Evolutionary conservation across 139 green algal genomes (phyloP).

Genomic region (Tetradesmus lagerheimii): DNA sequence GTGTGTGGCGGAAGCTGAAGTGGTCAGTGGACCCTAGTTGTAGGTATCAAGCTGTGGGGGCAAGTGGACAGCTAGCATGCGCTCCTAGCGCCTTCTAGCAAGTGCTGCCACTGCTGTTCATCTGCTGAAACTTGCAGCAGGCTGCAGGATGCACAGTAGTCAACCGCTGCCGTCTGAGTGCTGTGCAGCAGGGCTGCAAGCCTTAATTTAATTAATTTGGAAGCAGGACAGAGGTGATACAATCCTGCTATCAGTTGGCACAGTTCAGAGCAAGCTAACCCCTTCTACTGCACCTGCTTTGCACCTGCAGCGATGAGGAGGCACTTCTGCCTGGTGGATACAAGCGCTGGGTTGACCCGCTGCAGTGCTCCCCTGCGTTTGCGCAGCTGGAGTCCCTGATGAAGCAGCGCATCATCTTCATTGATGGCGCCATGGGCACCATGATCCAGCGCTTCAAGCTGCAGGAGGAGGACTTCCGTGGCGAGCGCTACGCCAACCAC

Average conservation of each 20-base stretch:
- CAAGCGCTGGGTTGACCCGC: slow-evolving; percentile 52
- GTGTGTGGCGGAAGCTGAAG: background rate
- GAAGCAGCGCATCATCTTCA: slow-evolving; percentile 92
- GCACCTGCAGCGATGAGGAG: background rate
- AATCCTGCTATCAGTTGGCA: background rate
- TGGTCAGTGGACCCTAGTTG: too few relatives aligned
- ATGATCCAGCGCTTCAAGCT: slow-evolving; percentile 92
- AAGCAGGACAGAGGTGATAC: background rate
- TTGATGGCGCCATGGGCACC: slow-evolving; percentile 98
- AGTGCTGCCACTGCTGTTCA: background rate
- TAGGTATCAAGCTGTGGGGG: too few relatives aligned
- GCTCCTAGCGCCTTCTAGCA: too few relatives aligned
- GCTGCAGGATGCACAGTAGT: background rate
- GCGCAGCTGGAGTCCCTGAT: slow-evolving; percentile 86
- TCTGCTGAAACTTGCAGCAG: background rate
- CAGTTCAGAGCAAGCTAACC: background rate
- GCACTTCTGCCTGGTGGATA: slow-evolving; percentile 44
- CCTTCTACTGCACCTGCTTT: background rate
- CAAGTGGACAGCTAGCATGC: background rate
- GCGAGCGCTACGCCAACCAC: slow-evolving; percentile 81
- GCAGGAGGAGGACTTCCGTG: slow-evolving; percentile 93
- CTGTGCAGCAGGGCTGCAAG: background rate
- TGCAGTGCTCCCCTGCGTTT: slow-evolving; percentile 69
- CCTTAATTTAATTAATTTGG: too few relatives aligned
- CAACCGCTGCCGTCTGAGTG: background rate